Evolutionary conservation across 192 early-diverging fungal genomes (phyloP).

Genomic region (Gaertneriomyces sp.): DNA sequence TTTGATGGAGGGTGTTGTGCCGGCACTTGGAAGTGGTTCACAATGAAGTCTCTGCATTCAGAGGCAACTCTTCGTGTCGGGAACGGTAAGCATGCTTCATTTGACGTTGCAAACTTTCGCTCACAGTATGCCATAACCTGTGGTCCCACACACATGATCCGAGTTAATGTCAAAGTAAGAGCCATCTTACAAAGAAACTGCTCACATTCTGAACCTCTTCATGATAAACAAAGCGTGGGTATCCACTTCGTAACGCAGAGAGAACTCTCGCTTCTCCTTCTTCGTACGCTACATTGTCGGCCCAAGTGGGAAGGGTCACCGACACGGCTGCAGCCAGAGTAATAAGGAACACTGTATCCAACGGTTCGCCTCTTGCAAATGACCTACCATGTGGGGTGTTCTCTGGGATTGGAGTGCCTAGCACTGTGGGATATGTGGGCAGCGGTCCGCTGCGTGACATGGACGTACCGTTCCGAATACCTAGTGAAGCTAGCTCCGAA

Average conservation of each 20-base stretch:
- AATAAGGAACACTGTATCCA: neutral
- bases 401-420: neutral
- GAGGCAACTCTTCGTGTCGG: slow-evolving; percentile 65
- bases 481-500: no score
- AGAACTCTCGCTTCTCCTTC: slow-evolving; percentile 73
- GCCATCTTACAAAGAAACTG: neutral
- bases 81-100: slow-evolving; percentile 71
- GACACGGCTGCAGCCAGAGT: slow-evolving; percentile 63
- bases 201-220: slow-evolving; percentile 63
- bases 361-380: neutral
- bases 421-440: neutral
- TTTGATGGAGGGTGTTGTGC: neutral
- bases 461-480: no score
- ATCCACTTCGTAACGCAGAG: slow-evolving; percentile 72
- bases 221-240: slow-evolving; percentile 92
- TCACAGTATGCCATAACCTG: slow-evolving; percentile 38
- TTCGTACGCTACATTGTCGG: slow-evolving; percentile 89
- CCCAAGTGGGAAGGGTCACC: slow-evolving; percentile 86
- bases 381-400: slow-evolving; percentile 8
- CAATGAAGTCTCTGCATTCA: slow-evolving; percentile 65
- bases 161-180: no score
- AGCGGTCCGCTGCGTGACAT: neutral
- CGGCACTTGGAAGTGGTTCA: slow-evolving; percentile 33
- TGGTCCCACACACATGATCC: neutral
- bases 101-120: slow-evolving; percentile 47